Conservation (phyloP, 192 early-diverging fungal genomes). For the Umbelopsis isabellina region DNA sequence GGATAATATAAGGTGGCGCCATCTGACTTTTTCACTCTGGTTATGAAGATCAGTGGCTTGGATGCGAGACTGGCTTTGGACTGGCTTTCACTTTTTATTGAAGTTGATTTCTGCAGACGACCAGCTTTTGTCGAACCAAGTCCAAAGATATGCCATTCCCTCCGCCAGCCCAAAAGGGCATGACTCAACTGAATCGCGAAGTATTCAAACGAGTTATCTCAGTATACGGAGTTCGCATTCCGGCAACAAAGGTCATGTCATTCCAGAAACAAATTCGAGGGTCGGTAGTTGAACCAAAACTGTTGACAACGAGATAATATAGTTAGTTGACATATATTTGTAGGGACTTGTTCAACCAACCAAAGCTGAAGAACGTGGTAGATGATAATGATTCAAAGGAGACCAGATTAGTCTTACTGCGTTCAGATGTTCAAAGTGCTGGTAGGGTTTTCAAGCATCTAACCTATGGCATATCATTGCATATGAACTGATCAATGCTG, state of each 20-base stretch:
- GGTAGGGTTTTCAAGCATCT: slow-evolving; percentile 21
- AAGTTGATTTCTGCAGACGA: no score
- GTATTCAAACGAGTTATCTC: slow-evolving; percentile 64
- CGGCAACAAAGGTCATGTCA: slow-evolving; percentile 54
- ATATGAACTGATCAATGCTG: slow-evolving; percentile 40
- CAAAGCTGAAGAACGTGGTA: slow-evolving; percentile 68
- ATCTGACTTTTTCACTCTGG: no score
- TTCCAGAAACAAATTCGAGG: slow-evolving; percentile 47
- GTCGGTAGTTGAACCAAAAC: slow-evolving; percentile 33
- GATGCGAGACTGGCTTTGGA: no score
- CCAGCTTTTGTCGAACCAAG: no score
- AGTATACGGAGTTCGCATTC: slow-evolving; percentile 71
- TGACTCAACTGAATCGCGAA: slow-evolving; percentile 66
- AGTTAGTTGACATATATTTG: slow-evolving; percentile 4
- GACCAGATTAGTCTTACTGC: slow-evolving; percentile 51
- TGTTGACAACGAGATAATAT: background rate
- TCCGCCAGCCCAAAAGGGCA: slow-evolving; percentile 69
- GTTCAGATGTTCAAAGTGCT: slow-evolving; percentile 40
- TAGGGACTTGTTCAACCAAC: slow-evolving; percentile 64
- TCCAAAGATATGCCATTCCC: slow-evolving; percentile 27
- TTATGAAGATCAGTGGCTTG: no score
- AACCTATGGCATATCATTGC: slow-evolving; percentile 45
- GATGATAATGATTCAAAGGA: slow-evolving; percentile 58
- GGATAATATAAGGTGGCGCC: no score
- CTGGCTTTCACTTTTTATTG: no score